Evolutionary conservation across 495 filamentous ascomycete species (phyloP).

Genomic region (Cercophora sp.): DNA sequence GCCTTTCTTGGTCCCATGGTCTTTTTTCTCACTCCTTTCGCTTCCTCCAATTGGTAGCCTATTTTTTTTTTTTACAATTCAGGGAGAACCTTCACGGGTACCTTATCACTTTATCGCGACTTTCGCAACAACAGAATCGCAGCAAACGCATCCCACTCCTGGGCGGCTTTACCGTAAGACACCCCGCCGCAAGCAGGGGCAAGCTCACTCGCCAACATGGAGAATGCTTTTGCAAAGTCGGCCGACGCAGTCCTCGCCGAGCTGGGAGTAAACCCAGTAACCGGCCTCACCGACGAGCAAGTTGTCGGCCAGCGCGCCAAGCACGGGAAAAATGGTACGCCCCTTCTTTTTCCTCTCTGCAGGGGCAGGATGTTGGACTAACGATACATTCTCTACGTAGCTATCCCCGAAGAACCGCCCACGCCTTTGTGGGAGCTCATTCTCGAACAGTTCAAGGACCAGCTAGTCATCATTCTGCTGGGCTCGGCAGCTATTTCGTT

Average conservation of each 20-base stretch:
- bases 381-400: constrained; percentile 55
- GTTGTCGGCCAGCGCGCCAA: constrained; percentile 59
- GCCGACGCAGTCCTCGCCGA: constrained; percentile 64
- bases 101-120: too few relatives aligned
- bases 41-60: constrained; percentile 18
- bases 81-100: too few relatives aligned
- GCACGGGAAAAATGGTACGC: constrained; percentile 82
- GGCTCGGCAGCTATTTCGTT: constrained; percentile 95
- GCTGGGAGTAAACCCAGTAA: constrained; percentile 62
- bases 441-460: constrained; percentile 98
- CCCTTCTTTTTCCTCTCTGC: not conserved
- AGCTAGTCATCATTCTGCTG: constrained; percentile 92
- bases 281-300: constrained; percentile 67
- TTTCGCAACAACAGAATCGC: not conserved
- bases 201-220: constrained; percentile 52
- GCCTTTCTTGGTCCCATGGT: constrained; percentile 16
- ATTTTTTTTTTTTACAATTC: not conserved
- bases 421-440: constrained; percentile 96
- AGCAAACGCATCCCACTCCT: not conserved
- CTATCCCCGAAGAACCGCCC: constrained; percentile 92
- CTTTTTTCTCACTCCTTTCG: constrained; percentile 3
- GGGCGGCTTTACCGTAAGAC: not conserved
- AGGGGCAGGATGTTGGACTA: not conserved
- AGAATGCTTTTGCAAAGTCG: constrained; percentile 70
- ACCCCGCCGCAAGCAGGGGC: constrained; percentile 13